Evolutionary conservation across 2,329 filamentous ascomycete species (phyloP).

Genomic region (Moelleriella libera): DNA sequence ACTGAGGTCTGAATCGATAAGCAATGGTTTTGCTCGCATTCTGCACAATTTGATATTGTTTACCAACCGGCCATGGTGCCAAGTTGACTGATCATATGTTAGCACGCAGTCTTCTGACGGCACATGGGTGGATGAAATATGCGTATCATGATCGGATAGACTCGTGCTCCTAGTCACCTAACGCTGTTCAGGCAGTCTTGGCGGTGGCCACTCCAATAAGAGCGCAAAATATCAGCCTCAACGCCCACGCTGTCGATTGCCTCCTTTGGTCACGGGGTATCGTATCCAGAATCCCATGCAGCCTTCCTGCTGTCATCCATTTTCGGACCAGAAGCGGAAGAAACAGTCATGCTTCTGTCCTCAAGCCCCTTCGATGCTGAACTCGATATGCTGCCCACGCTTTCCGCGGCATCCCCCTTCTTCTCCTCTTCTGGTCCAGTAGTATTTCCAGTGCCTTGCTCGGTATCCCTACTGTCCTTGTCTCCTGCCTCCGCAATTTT

Average conservation of each 20-base stretch:
- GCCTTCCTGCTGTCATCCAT: constrained; percentile 10
- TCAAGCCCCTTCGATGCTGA: too few species aligned
- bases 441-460: not conserved
- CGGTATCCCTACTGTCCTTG: not conserved
- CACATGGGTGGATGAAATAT: too few species aligned
- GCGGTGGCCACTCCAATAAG: not conserved
- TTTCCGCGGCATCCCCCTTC: not conserved
- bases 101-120: too few species aligned
- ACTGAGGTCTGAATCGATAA: too few species aligned
- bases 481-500: not conserved
- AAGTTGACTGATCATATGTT: too few species aligned
- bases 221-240: constrained; percentile 6
- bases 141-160: too few species aligned
- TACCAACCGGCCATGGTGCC: too few species aligned
- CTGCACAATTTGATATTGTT: too few species aligned
- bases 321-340: not conserved
- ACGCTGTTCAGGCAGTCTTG: too few species aligned
- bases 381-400: not conserved
- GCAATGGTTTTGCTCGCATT: too few species aligned
- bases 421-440: not conserved
- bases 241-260: not conserved
- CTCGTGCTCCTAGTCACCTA: too few species aligned
- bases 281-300: constrained; percentile 19
- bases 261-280: constrained; percentile 9
- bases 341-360: not conserved